Evolutionary conservation across 2,329 filamentous ascomycete species (phyloP), one percentile per base, ranked within the genome.

Genomic region (Arthrobotrys iridis): DNA sequence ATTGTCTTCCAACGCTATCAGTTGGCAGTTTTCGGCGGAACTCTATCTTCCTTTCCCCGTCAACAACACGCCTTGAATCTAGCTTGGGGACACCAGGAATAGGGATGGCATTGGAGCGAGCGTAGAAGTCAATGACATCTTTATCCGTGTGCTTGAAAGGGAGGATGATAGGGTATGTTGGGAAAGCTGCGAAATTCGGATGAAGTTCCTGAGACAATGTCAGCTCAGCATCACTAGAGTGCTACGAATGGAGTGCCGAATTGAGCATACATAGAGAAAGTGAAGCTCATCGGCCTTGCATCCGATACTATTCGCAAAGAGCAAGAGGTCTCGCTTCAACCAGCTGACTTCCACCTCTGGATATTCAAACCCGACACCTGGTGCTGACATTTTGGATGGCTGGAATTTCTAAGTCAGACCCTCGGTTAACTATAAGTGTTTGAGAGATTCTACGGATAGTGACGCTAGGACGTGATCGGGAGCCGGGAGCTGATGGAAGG

Each of bases 301-400:
- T 67, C 93, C 93, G 82, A 97, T 94, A 84, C 90, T 94, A 83
- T 91, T 90, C 79, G 93, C 93, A 82, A 97, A 97, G 76, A 98
- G 89, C 76, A 97, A 86, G 35, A 90, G 88, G 85, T 97, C 93
- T 78, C 93, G 89, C 87, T 93, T 93, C 79, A 92, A 83, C 93
- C 93, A 97, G 79, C 90, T 87, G 8, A 96, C 92, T 81, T 90
- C 87, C 80, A 88, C 85, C 52, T 87, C 83, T 70, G 92, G 92
- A 82, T 91, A 96, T 83, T 95, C 88, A 83, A 93, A 93, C 80
- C 93, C 68, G 35, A 59, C 68, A 10, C 68, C 68, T 60, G 68
- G 60, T 30, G 37, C 48, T 7, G 59, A 37, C 68, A 66, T 73
- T 62, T 33, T 66, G 15, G n/a, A 40, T 40, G 5, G 10, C 35